A percentile compares a stretch with the other conserved stretches of the same genome.
Conservation (phyloP, 495 filamentous ascomycete species). For the Tuber umbilicatum region DNA sequence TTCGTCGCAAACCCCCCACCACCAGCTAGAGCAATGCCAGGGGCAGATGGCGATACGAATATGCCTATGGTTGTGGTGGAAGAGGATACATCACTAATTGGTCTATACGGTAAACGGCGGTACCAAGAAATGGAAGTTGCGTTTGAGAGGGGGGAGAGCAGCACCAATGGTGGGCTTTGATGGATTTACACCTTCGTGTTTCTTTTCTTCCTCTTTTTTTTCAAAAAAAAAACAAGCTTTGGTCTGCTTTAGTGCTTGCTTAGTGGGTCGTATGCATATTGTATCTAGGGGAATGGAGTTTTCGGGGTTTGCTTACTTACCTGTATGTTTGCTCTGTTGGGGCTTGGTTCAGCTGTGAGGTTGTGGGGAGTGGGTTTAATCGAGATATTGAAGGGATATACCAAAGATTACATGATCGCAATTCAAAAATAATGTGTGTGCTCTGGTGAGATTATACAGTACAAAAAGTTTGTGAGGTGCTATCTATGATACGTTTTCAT, state of each 20-base stretch:
- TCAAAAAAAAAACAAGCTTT: neutral
- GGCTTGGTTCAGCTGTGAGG: neutral
- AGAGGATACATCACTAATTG: neutral
- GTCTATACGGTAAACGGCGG: neutral
- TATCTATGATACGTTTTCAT: neutral
- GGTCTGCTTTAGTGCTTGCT: neutral
- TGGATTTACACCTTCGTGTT: neutral
- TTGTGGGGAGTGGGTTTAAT: neutral
- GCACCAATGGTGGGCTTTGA: neutral
- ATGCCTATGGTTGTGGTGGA: neutral
- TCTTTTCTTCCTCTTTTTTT: neutral
- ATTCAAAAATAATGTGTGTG: neutral
- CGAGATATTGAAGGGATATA: neutral
- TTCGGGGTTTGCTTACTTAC: neutral
- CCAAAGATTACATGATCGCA: neutral
- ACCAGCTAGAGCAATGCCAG: neutral
- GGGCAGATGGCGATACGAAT: neutral
- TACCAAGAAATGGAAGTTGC: neutral
- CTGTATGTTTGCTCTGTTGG: neutral
- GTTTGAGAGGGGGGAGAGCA: neutral
- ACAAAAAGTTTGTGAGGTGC: neutral
- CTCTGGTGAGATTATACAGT: neutral
- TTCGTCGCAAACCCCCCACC: neutral
- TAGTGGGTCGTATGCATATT: neutral
- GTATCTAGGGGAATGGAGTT: neutral